Evolutionary conservation across 257 asterid genomes (phyloP), one percentile per base, ranked within the genome.

Genomic region (Marsdenia floribunda): DNA sequence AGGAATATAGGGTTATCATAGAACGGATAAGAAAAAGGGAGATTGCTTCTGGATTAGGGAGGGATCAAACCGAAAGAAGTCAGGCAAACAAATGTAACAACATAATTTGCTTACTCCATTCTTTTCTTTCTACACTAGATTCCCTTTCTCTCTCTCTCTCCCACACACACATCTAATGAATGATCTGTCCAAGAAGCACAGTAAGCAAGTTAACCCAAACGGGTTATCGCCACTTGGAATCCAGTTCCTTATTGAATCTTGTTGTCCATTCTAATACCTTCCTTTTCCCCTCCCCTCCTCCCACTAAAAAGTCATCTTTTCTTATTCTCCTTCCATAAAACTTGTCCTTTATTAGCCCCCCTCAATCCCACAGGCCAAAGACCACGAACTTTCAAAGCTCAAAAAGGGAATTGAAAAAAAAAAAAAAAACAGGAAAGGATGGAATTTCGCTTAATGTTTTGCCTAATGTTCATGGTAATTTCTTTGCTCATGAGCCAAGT

Each of bases 171-270:
- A 44, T 7, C 12, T 6, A 44, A 44, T 44, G 49, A 44, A 44
- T 44, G 49, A 54, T 49, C 55, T 65, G 54, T 73, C 47, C n/a
- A 29, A 16, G 13, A 40, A 19, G 26, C 50, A 15, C 16, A 42
- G 22, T 6, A 64, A 44, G 49, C 10, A 58, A 59, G 57, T 49
- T 70, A 49, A 81, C 50, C 68, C 74, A 72, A n/a, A 52, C 18
- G 49, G 78, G 60, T 29, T 59, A 33, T 70, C 29, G 47, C 29
- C 66, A 47, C 66, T 5, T 65, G 63, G 96, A 85, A 90, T 88
- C 96, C 54, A 79, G 85, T 90, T 83, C 92, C 80, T 84, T 82
- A 79, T 83, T 80, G 80, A 82, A 80, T 75, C 80, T 78, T 63
- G 14, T 52, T 61, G 79, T 10, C 72, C 3, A 52, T 68, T 55